These are phyloP conservation scores for Chlorella sp. DNA, from an alignment of 139 green algal species.

Conservation along the genomic window DNA sequence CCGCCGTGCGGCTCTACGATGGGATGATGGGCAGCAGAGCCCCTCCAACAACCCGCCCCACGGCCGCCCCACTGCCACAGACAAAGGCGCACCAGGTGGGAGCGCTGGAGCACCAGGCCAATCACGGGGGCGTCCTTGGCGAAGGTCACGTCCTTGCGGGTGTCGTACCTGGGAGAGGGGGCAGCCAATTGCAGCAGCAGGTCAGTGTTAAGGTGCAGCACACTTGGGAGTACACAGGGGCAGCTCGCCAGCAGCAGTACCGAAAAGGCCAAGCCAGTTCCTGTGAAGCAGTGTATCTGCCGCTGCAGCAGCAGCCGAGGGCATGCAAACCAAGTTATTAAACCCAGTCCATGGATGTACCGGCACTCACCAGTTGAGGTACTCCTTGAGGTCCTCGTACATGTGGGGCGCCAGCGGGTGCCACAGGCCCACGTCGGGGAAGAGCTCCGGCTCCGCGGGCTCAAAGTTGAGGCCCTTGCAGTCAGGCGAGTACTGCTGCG, in stretches of 20 bases:
- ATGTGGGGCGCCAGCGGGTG: constrained; percentile 88
- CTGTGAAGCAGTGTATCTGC: too few species aligned
- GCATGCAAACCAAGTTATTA: neutral
- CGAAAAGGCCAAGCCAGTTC: too few species aligned
- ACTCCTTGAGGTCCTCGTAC: constrained; percentile 99
- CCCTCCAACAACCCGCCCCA: too few species aligned
- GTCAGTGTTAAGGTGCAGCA: too few species aligned
- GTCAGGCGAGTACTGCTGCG: constrained; percentile 85
- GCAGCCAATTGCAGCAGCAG: neutral
- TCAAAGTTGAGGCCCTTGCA: constrained; percentile 83
- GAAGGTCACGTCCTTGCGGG: constrained; percentile 90
- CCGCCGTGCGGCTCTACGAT: too few species aligned
- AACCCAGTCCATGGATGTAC: neutral
- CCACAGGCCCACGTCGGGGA: constrained; percentile 98
- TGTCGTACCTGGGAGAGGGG: constrained; percentile 80
- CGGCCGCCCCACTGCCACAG: too few species aligned
- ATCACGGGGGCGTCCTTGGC: constrained; percentile 89
- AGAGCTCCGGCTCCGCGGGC: constrained; percentile 86
- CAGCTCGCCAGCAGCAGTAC: too few species aligned
- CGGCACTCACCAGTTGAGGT: constrained; percentile 93
- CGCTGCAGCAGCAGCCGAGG: neutral
- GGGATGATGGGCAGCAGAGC: too few species aligned
- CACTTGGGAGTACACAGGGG: too few species aligned
- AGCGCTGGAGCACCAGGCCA: constrained; percentile 97
- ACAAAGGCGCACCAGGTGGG: constrained; percentile 87